Evolutionary conservation across 306 rosid genomes (phyloP), one percentile per base, ranked within the genome.

Genomic region (Dalbergia cultrata): DNA sequence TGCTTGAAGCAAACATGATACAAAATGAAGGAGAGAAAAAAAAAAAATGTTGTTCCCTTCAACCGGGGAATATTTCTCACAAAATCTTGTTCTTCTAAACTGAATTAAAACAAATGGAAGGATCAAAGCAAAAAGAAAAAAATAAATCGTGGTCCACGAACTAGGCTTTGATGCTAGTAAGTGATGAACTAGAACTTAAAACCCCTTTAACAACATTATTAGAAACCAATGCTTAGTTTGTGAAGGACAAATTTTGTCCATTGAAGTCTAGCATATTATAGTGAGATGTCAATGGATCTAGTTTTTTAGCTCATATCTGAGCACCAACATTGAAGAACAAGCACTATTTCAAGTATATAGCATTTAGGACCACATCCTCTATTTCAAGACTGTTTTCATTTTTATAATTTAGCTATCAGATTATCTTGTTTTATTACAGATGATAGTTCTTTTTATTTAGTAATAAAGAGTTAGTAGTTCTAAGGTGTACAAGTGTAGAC

Each of bases 291-390:
- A 10, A 33, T 72, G n/a, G 50, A 9, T 13, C 31, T 19, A 4
- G 35, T 11, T 71, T 26, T 26, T 74, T 22, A 59, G 16, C 13
- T 62, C 72, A 35, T 16, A 52, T 71, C 35, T 35, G 35, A 80
- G 11, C 53, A 73, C 53, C 80, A 76, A 45, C n/a, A 60, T 50
- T 75, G 16, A 82, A 13, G 21, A 49, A 43, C 41, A 76, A 43
- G 69, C 74, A 70, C 17, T 16, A 19, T 43, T 47, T 43, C 22
- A 8, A 43, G 62, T 65, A 64, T 26, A 18, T 16, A 17, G 52
- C 59, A 75, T 72, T 35, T 52, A 34, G 26, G 66, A 59, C 67
- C 60, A 47, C 21, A 58, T 83, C 44, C 61, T 56, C 70, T 54
- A 56, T 71, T 62, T 67, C 67, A 35, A 53, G 54, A 72, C 17